Evolutionary conservation across 305 asterid genomes (phyloP).

Genomic region (Solanum aculeatissimum): DNA sequence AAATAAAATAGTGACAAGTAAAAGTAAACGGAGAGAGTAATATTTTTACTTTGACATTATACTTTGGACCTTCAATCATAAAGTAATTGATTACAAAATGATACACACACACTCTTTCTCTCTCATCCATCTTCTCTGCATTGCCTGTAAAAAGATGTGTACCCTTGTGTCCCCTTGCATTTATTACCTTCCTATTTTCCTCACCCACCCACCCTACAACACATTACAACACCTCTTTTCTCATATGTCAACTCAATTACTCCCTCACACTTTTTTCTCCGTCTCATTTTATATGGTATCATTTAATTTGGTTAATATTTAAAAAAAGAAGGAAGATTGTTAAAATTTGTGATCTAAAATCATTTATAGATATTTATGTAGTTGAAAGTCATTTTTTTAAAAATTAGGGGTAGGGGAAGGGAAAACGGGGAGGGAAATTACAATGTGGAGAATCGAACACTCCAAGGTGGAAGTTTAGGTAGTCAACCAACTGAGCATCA

Average conservation of each 20-base stretch:
- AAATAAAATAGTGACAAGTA: no score
- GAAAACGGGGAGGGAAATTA: no score
- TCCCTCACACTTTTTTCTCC: not conserved
- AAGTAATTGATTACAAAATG: conserved; percentile 94
- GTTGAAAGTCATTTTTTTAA: no score
- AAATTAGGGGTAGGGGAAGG: no score
- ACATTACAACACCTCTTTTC: not conserved
- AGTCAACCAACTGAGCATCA: no score
- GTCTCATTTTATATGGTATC: no score
- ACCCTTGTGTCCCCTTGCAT: conserved; percentile 49
- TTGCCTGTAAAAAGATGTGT: conserved; percentile 69
- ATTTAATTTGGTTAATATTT: no score
- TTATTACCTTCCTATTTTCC: conserved; percentile 29
- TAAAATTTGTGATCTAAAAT: no score
- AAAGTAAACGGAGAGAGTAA: not conserved
- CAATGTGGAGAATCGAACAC: no score
- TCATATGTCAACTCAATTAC: conserved; percentile 28
- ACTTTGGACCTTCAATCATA: conserved; percentile 51
- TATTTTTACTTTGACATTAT: not conserved
- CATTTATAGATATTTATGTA: no score
- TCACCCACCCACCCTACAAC: conserved; percentile 20
- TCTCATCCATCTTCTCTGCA: conserved; percentile 45
- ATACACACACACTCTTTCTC: conserved; percentile 17
- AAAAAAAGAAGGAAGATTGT: no score
- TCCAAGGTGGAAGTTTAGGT: no score